These are phyloP conservation scores for Fusarium sp. DNA, from an alignment of 2,329 filamentous ascomycete genomes.

Conservation along the genomic window DNA sequence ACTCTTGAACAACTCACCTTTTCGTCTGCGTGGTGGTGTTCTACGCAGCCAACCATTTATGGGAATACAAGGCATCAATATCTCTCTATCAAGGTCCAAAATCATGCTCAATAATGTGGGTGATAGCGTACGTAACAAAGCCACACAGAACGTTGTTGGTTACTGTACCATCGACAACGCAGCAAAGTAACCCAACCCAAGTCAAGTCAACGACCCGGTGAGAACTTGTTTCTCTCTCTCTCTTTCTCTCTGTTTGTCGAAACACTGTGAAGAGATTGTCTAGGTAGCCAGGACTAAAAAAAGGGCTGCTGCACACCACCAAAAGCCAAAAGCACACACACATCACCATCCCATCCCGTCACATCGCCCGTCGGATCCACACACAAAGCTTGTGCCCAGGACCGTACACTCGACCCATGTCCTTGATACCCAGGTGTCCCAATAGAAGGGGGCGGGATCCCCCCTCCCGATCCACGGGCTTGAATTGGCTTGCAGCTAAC, in stretches of 20 bases:
- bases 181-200: slow-evolving; percentile 37
- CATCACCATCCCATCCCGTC: slow-evolving; percentile 28
- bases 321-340: neutral
- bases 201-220: slow-evolving; percentile 20
- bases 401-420: slow-evolving; percentile 12
- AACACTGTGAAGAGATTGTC: too few relatives aligned
- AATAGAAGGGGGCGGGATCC: slow-evolving; percentile 24
- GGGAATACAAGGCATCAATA: slow-evolving; percentile 10
- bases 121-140: slow-evolving; percentile 33
- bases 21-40: neutral
- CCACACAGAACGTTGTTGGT: slow-evolving; percentile 21
- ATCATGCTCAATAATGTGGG: slow-evolving; percentile 34
- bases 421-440: slow-evolving; percentile 10
- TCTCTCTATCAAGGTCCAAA: slow-evolving; percentile 9
- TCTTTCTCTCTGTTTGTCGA: too few relatives aligned
- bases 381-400: slow-evolving; percentile 35
- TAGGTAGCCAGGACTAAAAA: slow-evolving; percentile 25
- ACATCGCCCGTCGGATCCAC: slow-evolving; percentile 33
- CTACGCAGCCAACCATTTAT: slow-evolving; percentile 12
- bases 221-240: slow-evolving; percentile 11
- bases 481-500: slow-evolving; percentile 19
- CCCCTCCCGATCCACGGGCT: neutral
- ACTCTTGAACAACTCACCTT: slow-evolving; percentile 8
- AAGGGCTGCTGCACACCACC: slow-evolving; percentile 31
- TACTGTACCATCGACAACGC: slow-evolving; percentile 10